phyloP scores from a whole-genome alignment of 2,329 filamentous ascomycete genomes.

The Botrytis squamosa region DNA sequence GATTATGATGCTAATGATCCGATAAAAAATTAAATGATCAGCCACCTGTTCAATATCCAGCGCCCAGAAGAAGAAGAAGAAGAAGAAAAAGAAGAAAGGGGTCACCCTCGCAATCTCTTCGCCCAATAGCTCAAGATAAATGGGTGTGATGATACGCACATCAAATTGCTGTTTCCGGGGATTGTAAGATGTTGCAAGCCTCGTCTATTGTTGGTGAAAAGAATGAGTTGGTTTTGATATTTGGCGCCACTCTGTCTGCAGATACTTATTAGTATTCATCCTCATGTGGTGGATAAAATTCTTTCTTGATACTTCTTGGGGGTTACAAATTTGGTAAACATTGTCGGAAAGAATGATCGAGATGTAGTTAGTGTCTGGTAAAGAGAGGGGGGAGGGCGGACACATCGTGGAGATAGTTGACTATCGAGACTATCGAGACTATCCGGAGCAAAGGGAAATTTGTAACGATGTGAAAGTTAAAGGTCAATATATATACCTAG shows the following conservation, averaged over 20 bases:
- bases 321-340: not conserved
- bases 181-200: not conserved
- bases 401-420: not conserved
- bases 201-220: not conserved
- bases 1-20: slow-evolving; percentile 3
- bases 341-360: not conserved
- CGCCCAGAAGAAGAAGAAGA: not conserved
- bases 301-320: not conserved
- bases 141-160: slow-evolving; percentile 7
- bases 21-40: slow-evolving; percentile 2
- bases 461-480: not conserved
- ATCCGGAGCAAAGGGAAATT: not conserved
- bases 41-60: not conserved
- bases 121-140: not conserved
- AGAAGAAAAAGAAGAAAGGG: not conserved
- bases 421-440: not conserved
- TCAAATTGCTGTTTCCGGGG: slow-evolving; percentile 5
- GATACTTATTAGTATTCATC: not conserved
- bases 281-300: not conserved
- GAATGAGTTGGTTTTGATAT: not conserved
- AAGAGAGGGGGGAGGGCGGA: not conserved
- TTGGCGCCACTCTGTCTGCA: slow-evolving; percentile 1
- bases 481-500: not conserved
- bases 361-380: not conserved
- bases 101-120: not conserved